Conservation (phyloP, 2,329 filamentous ascomycete genomes). For the Hymenoscyphus scutula region DNA sequence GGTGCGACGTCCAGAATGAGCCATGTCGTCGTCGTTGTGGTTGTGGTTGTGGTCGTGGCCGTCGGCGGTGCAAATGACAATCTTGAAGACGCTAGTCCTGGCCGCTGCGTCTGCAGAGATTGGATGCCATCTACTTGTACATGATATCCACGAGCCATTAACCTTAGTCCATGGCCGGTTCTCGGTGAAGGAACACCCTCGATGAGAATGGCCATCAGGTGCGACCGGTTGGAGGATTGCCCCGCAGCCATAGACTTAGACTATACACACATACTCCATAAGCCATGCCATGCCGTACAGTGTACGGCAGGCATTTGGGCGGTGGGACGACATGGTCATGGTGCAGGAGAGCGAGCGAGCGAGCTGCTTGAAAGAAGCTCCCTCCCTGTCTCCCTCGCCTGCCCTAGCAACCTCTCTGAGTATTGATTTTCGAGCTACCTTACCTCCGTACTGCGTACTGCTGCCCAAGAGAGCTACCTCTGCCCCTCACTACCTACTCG, state of each 20-base stretch:
- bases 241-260: neutral
- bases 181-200: neutral
- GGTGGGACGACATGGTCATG: neutral
- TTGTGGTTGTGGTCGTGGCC: no score
- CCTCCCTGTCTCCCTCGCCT: neutral
- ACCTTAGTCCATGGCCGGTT: neutral
- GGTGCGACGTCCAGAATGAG: neutral
- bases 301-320: neutral
- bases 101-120: neutral
- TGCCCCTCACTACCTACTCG: constrained; percentile 6
- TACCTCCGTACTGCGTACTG: no score
- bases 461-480: neutral
- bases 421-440: neutral
- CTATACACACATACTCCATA: neutral
- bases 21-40: no score
- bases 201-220: neutral
- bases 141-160: no score
- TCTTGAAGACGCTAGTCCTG: neutral
- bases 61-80: neutral
- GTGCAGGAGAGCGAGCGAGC: neutral
- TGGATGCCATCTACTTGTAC: no score
- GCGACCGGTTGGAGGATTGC: neutral
- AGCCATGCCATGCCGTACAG: no score
- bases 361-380: neutral
- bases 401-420: neutral